Evolutionary conservation across 2,329 filamentous ascomycete species (phyloP), one percentile per base, ranked within the genome.

Genomic region (Aurifilum marmelostoma): DNA sequence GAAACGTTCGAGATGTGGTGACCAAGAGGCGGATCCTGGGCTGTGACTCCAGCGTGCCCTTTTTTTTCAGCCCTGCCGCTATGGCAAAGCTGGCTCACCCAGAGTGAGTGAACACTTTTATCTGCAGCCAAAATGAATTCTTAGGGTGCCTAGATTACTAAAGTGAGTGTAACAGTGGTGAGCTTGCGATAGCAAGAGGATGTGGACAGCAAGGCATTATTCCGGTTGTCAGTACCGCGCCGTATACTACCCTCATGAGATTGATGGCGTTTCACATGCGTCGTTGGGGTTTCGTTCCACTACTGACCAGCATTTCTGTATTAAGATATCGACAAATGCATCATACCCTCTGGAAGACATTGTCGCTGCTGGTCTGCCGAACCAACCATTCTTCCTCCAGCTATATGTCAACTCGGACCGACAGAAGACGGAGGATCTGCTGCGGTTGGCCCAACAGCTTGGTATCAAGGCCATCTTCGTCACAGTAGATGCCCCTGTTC

Each of bases 401-500:
- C 77, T 88, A 18, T 87, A 88, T 74, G 84, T 87, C 67, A 85
- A 87, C 75, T 79, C 79, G 1, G 79, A 86, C 67, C 82, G 83
- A 2, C 70, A 78, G 39, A 85, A 85, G 69, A 84, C 85, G 6
- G 79, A 80, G 29, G 79, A 77, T 0, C 78, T 86, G 1, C 79
- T 87, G 14, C 79, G 76, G 4, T 74, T 75, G 58, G 77, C 78
- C 32, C 74, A 75, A 50, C 74, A 73, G 21, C 78, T 83, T 0
- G 83, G 89, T 12, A 88, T 92, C 75, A 76, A 75, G 21, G 80
- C 78, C n/a, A 73, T 82, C 11, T 77, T 87, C 66, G 82, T 88
- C 29, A 88, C 86, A 0, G 85, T 87, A 5, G 86, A 88, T 67
- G 83, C 85, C 0, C 85, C 85, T 0, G 85, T 85, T 29, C 80